Evolutionary conservation across 2,329 filamentous ascomycete species (phyloP).

Genomic region (Chaetomium sp.): DNA sequence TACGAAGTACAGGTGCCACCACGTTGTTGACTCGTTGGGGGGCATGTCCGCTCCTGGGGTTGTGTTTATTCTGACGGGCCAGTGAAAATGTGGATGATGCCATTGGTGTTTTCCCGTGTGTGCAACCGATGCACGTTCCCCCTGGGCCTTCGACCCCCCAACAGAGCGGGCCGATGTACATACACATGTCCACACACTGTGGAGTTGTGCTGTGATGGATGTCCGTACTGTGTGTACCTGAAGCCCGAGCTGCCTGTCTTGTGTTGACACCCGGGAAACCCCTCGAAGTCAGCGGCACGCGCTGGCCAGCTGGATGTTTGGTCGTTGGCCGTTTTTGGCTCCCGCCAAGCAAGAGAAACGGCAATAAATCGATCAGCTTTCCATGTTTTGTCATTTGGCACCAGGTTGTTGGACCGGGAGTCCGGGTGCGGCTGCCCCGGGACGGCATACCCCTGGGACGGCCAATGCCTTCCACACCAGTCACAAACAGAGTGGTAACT

Average conservation of each 20-base stretch:
- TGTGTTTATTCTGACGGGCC: neutral
- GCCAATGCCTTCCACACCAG: neutral
- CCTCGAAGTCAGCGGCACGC: too few relatives aligned
- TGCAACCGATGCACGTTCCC: neutral
- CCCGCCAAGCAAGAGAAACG: too few relatives aligned
- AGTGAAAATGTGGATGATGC: neutral
- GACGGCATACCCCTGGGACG: neutral
- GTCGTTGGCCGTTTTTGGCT: too few relatives aligned
- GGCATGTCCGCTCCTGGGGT: neutral
- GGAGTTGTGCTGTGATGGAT: neutral
- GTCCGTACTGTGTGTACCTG: too few relatives aligned
- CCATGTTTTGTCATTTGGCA: neutral
- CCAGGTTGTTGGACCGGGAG: neutral
- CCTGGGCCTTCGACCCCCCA: too few relatives aligned
- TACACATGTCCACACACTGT: too few relatives aligned
- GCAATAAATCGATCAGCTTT: neutral
- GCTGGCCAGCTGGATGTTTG: too few relatives aligned
- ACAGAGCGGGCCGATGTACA: neutral
- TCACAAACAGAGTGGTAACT: neutral
- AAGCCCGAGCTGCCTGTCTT: too few relatives aligned
- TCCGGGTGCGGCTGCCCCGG: neutral
- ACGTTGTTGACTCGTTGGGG: neutral
- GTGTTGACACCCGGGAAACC: too few relatives aligned
- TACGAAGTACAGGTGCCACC: neutral
- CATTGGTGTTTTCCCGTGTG: neutral